phyloP scores from a whole-genome alignment of 2,329 filamentous ascomycete species.

The Cercospora sp. region DNA sequence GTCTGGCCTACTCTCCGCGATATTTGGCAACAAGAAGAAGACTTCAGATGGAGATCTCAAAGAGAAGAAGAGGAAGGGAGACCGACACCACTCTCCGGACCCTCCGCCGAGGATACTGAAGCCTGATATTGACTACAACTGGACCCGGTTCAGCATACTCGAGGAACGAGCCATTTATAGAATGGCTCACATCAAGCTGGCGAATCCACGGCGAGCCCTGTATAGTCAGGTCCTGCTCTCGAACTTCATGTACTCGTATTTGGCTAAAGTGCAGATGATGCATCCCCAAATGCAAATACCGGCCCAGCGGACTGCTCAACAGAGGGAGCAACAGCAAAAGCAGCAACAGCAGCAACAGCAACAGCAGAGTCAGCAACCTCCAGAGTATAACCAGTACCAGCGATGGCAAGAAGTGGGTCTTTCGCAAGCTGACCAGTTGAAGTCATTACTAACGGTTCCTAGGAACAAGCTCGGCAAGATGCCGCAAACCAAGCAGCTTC shows the following conservation, averaged over 20 bases:
- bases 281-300: constrained; percentile 92
- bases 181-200: constrained; percentile 98
- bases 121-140: constrained; percentile 92
- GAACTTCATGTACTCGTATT: constrained; percentile 99
- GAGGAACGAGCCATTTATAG: constrained; percentile 97
- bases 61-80: constrained; percentile 67
- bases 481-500: constrained; percentile 23
- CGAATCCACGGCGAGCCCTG: constrained; percentile 88
- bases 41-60: constrained; percentile 65
- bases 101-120: constrained; percentile 70
- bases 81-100: constrained; percentile 71
- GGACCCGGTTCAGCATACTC: constrained; percentile 90
- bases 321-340: constrained; percentile 28
- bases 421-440: background rate
- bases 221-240: constrained; percentile 94
- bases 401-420: constrained; percentile 41
- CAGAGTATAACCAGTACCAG: constrained; percentile 42
- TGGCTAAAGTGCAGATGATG: constrained; percentile 98
- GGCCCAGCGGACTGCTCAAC: constrained; percentile 58
- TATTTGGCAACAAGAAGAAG: constrained; percentile 83
- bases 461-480: constrained; percentile 39
- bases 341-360: constrained; percentile 22
- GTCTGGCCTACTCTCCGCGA: constrained; percentile 79
- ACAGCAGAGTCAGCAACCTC: constrained; percentile 30
- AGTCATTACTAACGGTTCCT: constrained; percentile 1